Evolutionary conservation across 108 stramenopile species (phyloP).

Genomic region (Fragilaria radians): DNA sequence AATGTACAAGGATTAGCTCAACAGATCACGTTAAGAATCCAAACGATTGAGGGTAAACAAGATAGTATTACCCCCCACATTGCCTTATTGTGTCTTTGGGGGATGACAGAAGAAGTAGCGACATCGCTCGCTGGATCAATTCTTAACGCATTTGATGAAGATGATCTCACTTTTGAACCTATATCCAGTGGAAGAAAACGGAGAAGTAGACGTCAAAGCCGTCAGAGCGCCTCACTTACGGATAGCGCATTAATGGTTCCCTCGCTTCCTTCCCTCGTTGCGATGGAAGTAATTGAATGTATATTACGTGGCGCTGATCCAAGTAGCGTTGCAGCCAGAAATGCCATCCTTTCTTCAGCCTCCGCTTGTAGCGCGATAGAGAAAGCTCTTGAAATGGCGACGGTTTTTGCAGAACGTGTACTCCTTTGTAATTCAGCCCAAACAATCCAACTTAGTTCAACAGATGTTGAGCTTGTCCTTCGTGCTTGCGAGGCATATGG

Average conservation of each 20-base stretch:
- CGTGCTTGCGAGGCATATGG: slow-evolving; percentile 48
- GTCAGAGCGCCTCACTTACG: background rate
- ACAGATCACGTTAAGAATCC: slow-evolving; percentile 24
- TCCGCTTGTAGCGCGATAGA: slow-evolving; percentile 11
- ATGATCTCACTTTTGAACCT: slow-evolving; percentile 1
- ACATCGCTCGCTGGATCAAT: slow-evolving; percentile 46
- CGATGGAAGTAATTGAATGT: slow-evolving; percentile 16
- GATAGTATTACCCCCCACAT: slow-evolving; percentile 40
- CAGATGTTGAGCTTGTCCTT: slow-evolving; percentile 27
- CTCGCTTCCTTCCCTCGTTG: slow-evolving; percentile 6
- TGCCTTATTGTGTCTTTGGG: slow-evolving; percentile 59
- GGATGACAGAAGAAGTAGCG: slow-evolving; percentile 52
- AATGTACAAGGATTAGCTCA: slow-evolving; percentile 31
- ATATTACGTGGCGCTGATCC: slow-evolving; percentile 18
- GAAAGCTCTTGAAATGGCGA: slow-evolving; percentile 22
- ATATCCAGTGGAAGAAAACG: slow-evolving; percentile 13
- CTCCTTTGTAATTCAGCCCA: slow-evolving; percentile 3
- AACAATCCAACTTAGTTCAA: slow-evolving; percentile 6
- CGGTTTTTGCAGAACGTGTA: slow-evolving; percentile 20
- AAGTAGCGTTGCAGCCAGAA: slow-evolving; percentile 9
- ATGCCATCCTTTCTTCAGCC: slow-evolving; percentile 17
- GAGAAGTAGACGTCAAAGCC: slow-evolving; percentile 2
- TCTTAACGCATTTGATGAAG: slow-evolving; percentile 21
- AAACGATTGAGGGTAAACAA: background rate
- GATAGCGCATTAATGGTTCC: slow-evolving; percentile 10